These are phyloP conservation scores for Rehmannia glutinosa DNA, from an alignment of 257 asterid genomes.

Conservation along the genomic window DNA sequence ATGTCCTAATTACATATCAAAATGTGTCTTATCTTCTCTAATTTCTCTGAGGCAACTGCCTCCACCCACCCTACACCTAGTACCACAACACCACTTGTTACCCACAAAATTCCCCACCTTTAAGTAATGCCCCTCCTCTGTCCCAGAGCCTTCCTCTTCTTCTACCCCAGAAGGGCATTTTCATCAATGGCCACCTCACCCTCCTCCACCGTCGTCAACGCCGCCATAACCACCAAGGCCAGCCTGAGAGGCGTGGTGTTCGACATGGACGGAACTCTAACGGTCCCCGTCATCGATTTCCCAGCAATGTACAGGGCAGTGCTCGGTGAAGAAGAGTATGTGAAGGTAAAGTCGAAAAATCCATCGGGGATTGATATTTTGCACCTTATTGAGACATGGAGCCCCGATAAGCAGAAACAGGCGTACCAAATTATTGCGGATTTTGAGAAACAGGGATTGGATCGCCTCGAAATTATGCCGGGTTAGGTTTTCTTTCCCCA, in stretches of 20 bases:
- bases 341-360: conserved; percentile 34
- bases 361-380: conserved; percentile 87
- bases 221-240: conserved; percentile 30
- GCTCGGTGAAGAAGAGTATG: conserved; percentile 72
- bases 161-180: conserved; percentile 29
- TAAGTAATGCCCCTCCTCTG: conserved; percentile 32
- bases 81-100: background rate
- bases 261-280: conserved; percentile 98
- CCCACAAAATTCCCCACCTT: background rate
- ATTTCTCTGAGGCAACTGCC: background rate
- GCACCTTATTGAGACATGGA: conserved; percentile 83
- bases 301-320: conserved; percentile 87
- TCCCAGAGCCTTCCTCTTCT: conserved; percentile 25
- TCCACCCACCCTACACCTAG: background rate
- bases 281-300: conserved; percentile 90
- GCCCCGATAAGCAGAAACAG: conserved; percentile 54
- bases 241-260: conserved; percentile 80
- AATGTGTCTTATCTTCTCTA: too few species aligned
- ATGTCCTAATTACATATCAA: background rate
- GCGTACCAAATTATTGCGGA: conserved; percentile 75
- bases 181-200: conserved; percentile 51
- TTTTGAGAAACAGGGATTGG: conserved; percentile 74
- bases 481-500: conserved; percentile 37
- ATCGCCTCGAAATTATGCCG: conserved; percentile 93
- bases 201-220: conserved; percentile 13